A percentile compares a stretch with the other conserved stretches of the same genome.
These are phyloP conservation scores for Nannizziopsis arthrosporioides DNA, from an alignment of 2,329 filamentous ascomycete genomes.

Conservation along the genomic window DNA sequence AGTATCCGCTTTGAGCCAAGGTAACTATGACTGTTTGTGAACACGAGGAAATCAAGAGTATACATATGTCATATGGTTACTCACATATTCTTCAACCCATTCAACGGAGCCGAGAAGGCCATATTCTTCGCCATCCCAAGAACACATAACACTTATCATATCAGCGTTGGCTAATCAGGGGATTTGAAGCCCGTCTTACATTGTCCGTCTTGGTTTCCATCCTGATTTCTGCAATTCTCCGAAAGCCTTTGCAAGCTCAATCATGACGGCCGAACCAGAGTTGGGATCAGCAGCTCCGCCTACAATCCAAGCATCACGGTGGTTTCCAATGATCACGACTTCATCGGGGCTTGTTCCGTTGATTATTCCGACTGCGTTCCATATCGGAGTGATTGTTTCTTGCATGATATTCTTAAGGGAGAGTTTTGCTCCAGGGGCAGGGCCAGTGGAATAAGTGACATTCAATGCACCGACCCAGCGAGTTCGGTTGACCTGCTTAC, in stretches of 20 bases:
- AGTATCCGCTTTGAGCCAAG: slow-evolving; percentile 35
- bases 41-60: background rate
- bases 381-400: slow-evolving; percentile 20
- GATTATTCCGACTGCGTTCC: slow-evolving; percentile 22
- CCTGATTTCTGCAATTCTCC: slow-evolving; percentile 37
- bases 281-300: slow-evolving; percentile 45
- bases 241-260: slow-evolving; percentile 42
- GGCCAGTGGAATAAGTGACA: slow-evolving; percentile 24
- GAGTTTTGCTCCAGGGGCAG: slow-evolving; percentile 20
- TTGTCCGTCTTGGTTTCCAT: slow-evolving; percentile 43
- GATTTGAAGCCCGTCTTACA: slow-evolving; percentile 20
- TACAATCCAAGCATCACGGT: slow-evolving; percentile 45
- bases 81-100: slow-evolving; percentile 39
- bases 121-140: slow-evolving; percentile 31
- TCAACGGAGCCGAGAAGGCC: slow-evolving; percentile 35
- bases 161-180: background rate
- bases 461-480: slow-evolving; percentile 26
- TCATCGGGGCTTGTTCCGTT: slow-evolving; percentile 25
- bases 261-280: slow-evolving; percentile 39
- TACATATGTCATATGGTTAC: background rate
- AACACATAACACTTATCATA: slow-evolving; percentile 20
- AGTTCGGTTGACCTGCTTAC: slow-evolving; percentile 24
- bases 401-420: slow-evolving; percentile 20
- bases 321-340: slow-evolving; percentile 42
- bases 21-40: slow-evolving; percentile 20